Evolutionary conservation across 1,284 basidiomycete species (phyloP), one percentile per base, ranked within the genome.

Genomic region (Prillingera fragicola): DNA sequence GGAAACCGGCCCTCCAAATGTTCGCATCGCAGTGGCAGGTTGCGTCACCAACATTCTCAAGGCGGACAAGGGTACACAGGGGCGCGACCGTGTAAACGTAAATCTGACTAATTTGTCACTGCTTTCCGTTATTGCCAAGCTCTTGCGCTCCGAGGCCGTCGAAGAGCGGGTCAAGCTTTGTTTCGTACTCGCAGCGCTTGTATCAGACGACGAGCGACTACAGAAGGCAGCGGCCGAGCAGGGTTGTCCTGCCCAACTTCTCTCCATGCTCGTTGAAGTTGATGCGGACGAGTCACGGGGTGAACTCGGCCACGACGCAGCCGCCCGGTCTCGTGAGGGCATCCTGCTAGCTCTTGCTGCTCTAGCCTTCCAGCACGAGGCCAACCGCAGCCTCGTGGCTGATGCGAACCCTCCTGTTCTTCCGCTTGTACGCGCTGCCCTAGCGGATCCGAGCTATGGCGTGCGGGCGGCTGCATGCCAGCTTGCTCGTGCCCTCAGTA

Each of bases 391-490:
- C 8, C 73, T 77, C 26, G 70, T 90, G 12, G 79, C 84, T 10
- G 82, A 82, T 46, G 70, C 70, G 7, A 65, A 52, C 1, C 62
- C 66, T 6, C 50, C 60, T 9, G 55, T 75, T 77, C 73, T 86
- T 22, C 76, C 80, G 28, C 63, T 75, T 38, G 69, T 86, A 28
- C 75, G 78, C 41, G 61, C 64, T 5, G 79, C 78, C 12, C 75
- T 87, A 22, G 59, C 70, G 0, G 81, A 86, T 51, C 77, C 75
- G 1, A 78, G 82, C 45, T 74, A 82, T 15, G 85, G 85, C 1
- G 83, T 91, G 2, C 80, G 88, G 6, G 86, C 85, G 35, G 84
- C 85, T 0, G 84, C 86, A 0, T 88, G 86, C 61, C 88, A 91
- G 59, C 84, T 84, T 54, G 77, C 87, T 2, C 76, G 89, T n/a